Evolutionary conservation across 2,329 filamentous ascomycete species (phyloP).

Genomic region (Aspergillus oerlinghausenensis): DNA sequence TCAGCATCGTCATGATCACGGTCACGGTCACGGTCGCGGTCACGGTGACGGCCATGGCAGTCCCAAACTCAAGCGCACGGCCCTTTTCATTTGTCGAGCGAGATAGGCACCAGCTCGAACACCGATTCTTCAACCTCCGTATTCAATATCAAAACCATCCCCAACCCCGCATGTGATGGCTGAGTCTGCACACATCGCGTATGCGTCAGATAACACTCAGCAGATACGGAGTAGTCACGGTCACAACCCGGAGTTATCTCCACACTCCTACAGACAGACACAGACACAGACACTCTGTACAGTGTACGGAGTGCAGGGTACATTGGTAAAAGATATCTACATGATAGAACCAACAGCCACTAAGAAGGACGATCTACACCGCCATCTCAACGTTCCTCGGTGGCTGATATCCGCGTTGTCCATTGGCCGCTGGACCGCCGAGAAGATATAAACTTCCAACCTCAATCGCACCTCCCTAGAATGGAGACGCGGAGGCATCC

Average conservation of each 20-base stretch:
- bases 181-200: not conserved
- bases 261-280: too few relatives aligned
- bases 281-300: too few relatives aligned
- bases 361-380: not conserved
- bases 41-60: not conserved
- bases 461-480: not conserved
- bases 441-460: not conserved
- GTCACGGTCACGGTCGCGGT: not conserved
- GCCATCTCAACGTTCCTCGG: not conserved
- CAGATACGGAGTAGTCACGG: not conserved
- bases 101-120: not conserved
- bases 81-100: not conserved
- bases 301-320: not conserved
- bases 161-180: not conserved
- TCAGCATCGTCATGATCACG: not conserved
- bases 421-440: not conserved
- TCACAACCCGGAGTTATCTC: not conserved
- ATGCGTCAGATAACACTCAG: not conserved
- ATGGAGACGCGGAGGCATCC: not conserved
- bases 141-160: not conserved
- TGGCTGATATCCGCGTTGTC: not conserved
- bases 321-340: not conserved
- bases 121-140: not conserved
- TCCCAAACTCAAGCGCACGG: not conserved
- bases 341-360: not conserved